Percentiles rank a stretch among this genome's conserved stretches.
Evolutionary conservation across 1,284 basidiomycete genomes (phyloP).

Genomic region (Naganishia albida): DNA sequence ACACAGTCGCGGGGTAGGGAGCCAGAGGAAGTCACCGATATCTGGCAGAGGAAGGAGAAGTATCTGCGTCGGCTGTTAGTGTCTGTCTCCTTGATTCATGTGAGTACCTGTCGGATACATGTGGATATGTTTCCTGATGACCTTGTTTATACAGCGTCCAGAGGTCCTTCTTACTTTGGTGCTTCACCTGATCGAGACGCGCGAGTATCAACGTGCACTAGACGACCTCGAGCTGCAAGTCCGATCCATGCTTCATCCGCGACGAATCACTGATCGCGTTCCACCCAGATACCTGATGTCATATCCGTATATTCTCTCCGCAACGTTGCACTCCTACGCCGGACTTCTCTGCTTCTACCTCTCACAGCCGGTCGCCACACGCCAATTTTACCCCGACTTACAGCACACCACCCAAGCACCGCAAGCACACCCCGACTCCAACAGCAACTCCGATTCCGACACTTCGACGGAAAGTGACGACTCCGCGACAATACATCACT

Average conservation of each 20-base stretch:
- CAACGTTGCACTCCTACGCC: constrained; percentile 75
- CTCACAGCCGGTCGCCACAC: constrained; percentile 47
- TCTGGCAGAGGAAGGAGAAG: constrained; percentile 41
- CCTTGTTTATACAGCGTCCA: constrained; percentile 62
- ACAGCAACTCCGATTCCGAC: background rate
- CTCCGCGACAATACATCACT: background rate
- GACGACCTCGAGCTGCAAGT: constrained; percentile 80
- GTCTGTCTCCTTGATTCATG: constrained; percentile 66
- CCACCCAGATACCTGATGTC: constrained; percentile 71
- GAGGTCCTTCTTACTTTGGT: constrained; percentile 71
- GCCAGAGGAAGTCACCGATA: constrained; percentile 10
- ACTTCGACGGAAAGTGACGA: background rate
- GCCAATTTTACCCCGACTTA: constrained; percentile 9
- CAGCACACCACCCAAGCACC: background rate
- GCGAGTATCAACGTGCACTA: constrained; percentile 67
- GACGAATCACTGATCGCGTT: background rate
- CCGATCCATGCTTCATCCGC: background rate
- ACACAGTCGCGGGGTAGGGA: constrained; percentile 12
- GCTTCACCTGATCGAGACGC: constrained; percentile 64
- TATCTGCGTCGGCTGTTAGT: constrained; percentile 57
- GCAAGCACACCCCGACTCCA: background rate
- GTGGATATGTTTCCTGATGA: background rate
- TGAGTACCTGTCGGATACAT: constrained; percentile 49
- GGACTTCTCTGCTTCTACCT: constrained; percentile 67
- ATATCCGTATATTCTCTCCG: constrained; percentile 78